A percentile compares a stretch with the other conserved stretches of the same genome.
Evolutionary conservation across 345 rosid genomes (phyloP).

Genomic region (Acer negundo): DNA sequence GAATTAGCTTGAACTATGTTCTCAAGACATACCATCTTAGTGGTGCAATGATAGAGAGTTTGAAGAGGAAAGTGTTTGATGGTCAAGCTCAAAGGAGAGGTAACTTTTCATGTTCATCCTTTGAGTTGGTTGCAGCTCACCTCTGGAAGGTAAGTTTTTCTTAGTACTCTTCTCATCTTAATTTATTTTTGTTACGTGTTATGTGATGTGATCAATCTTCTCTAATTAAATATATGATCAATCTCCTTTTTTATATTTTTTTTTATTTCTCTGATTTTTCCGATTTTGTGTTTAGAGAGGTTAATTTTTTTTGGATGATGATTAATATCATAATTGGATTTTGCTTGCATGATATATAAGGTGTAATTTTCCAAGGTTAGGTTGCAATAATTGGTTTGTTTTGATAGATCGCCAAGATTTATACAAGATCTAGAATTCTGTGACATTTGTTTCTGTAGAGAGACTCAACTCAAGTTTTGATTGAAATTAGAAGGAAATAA

Average conservation of each 20-base stretch:
- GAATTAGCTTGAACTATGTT: slow-evolving; percentile 28
- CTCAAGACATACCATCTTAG: slow-evolving; percentile 50
- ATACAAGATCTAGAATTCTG: not conserved
- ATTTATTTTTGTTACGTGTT: not conserved
- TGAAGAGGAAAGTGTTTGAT: slow-evolving; percentile 40
- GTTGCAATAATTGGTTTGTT: not conserved
- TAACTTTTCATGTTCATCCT: slow-evolving; percentile 48
- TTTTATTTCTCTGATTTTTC: no score
- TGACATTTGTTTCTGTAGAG: not conserved
- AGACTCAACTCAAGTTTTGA: not conserved
- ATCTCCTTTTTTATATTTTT: not conserved
- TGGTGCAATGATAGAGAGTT: slow-evolving; percentile 45
- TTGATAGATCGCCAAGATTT: not conserved
- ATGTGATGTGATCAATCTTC: not conserved
- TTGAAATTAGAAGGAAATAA: not conserved
- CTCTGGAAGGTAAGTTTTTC: slow-evolving; percentile 60
- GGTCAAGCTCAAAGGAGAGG: slow-evolving; percentile 14
- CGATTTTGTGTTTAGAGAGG: no score
- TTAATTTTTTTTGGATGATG: no score
- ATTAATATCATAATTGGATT: no score
- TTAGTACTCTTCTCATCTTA: not conserved
- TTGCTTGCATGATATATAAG: not conserved
- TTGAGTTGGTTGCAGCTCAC: slow-evolving; percentile 66
- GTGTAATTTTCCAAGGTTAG: not conserved
- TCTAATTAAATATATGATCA: not conserved